Evolutionary conservation across 2,329 filamentous ascomycete genomes (phyloP), one percentile per base, ranked within the genome.

Genomic region (Epichloe gansuensis): DNA sequence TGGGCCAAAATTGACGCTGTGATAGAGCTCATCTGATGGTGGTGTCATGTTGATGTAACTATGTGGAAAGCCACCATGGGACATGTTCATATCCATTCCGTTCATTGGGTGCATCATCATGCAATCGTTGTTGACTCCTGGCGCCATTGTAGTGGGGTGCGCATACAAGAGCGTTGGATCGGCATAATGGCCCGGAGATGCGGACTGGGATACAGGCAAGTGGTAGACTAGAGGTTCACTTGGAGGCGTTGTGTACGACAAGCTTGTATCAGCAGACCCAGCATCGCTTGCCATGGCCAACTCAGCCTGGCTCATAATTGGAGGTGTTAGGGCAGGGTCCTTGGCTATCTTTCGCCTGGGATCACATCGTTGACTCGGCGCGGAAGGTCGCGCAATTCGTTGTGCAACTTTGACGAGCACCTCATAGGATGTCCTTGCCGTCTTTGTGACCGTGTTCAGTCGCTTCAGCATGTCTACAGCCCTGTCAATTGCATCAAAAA

Each of bases 401-500:
- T 63, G 63, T 3, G 62, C 54, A 21, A 69, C 60, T 5, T 60
- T 63, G 4, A 55, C 57, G 31, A 70, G 57, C n/a, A 69, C 59
- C 3, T 63, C 61, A 48, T 63, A 66, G 3, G 64, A 65, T 11
- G 63, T 61, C 46, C 60, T 63, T 3, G 65, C 67, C 7, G 65
- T 63, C 46, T 65, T 63, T 2, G 62, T 63, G 43, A 63, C 59
- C 25, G 52, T 59, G 5, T 60, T 60, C 5, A 71, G 56, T 9
- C 59, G 61, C 34, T 63, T 58, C 21, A 74, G 57, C 61, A 69
- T 64, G 8, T 57, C 56, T 34, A 71, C 59, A 0, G 69, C 66
- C 3, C 60, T 58, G 3, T 64, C 60, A 35, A 78, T 71, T 2
- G 67, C 66, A 47, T 66, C 54, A 23, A 73, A 58, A 15, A 74